Conservation (phyloP, 495 filamentous ascomycete species). For the Astrothelium subdiscretum region DNA sequence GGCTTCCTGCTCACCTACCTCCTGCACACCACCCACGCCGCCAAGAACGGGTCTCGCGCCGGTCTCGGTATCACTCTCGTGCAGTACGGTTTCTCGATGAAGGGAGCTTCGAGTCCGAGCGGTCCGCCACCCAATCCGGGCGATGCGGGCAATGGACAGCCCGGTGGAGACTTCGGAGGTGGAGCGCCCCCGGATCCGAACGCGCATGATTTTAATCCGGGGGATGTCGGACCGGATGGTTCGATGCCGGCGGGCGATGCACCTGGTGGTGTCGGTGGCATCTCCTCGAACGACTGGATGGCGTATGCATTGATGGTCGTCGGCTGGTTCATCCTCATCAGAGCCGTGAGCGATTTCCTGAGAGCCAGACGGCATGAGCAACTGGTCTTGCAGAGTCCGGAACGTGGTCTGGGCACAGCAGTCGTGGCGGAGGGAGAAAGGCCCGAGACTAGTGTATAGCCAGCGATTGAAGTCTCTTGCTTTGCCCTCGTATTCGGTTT, state of each 20-base stretch:
- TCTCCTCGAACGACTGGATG: constrained; percentile 69
- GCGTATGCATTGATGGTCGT: constrained; percentile 96
- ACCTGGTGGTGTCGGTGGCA: constrained; percentile 34
- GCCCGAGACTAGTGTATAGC: constrained; percentile 67
- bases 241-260: constrained; percentile 22
- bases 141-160: constrained; percentile 33
- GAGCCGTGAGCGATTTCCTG: constrained; percentile 78
- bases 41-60: constrained; percentile 90
- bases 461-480: neutral
- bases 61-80: constrained; percentile 94
- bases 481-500: neutral
- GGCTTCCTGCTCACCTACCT: constrained; percentile 97
- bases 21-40: constrained; percentile 92
- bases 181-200: constrained; percentile 73
- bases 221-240: constrained; percentile 38
- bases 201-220: constrained; percentile 75
- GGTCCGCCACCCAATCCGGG: constrained; percentile 11
- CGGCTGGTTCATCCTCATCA: constrained; percentile 94
- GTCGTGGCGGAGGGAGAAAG: constrained; percentile 82
- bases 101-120: constrained; percentile 32
- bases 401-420: constrained; percentile 73
- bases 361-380: constrained; percentile 81
- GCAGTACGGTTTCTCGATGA: constrained; percentile 94
- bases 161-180: constrained; percentile 39
- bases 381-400: constrained; percentile 85